Evolutionary conservation across 2,329 filamentous ascomycete species (phyloP).

Genomic region (Myrmaecium sp.): DNA sequence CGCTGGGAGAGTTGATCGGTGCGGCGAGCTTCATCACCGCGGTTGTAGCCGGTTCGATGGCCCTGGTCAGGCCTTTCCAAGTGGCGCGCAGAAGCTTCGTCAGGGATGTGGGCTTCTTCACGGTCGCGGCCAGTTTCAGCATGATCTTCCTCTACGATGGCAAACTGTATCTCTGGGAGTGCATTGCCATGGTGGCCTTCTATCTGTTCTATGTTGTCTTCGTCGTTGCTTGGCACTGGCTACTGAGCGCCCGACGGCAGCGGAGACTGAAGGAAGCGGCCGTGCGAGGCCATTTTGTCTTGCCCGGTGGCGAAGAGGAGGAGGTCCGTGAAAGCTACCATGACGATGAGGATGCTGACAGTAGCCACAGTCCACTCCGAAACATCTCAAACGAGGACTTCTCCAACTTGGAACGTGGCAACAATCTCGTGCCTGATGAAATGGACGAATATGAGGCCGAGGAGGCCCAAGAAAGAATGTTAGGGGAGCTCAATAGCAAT

Average conservation of each 20-base stretch:
- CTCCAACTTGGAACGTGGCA: conserved; percentile 39
- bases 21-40: conserved; percentile 92
- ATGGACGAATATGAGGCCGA: conserved; percentile 48
- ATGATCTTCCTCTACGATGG: conserved; percentile 80
- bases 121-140: conserved; percentile 69
- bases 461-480: conserved; percentile 43
- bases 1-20: conserved; percentile 85
- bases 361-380: conserved; percentile 24
- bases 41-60: conserved; percentile 94
- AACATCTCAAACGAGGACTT: conserved; percentile 46
- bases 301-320: conserved; percentile 40
- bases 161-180: conserved; percentile 74
- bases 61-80: conserved; percentile 82
- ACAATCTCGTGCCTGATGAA: conserved; percentile 38
- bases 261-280: conserved; percentile 50
- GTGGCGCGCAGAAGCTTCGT: conserved; percentile 83
- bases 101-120: conserved; percentile 83
- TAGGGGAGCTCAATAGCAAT: conserved; percentile 75
- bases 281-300: conserved; percentile 57
- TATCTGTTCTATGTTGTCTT: conserved; percentile 79
- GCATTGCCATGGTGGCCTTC: conserved; percentile 73
- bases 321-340: conserved; percentile 36
- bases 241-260: conserved; percentile 45
- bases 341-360: conserved; percentile 37
- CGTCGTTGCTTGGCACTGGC: conserved; percentile 89